Evolutionary conservation across 495 filamentous ascomycete species (phyloP).

Genomic region (Hypoxylon rickii): DNA sequence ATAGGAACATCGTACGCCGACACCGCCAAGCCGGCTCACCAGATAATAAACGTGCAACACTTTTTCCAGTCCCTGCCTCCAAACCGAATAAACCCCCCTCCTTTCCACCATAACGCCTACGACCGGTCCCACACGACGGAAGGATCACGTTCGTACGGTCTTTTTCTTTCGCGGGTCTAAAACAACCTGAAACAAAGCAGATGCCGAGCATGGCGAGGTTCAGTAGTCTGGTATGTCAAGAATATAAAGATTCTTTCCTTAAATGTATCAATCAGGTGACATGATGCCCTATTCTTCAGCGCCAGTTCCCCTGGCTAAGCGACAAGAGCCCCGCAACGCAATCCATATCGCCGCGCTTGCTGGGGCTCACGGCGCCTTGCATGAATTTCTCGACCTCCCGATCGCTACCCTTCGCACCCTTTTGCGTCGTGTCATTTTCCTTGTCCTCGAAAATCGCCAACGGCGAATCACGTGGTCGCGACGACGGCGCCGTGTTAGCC

Average conservation of each 20-base stretch:
- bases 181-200: too few species aligned
- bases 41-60: neutral
- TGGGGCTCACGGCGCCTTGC: constrained; percentile 61
- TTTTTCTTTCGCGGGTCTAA: too few species aligned
- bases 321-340: constrained; percentile 78
- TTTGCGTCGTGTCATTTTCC: constrained; percentile 12
- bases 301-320: constrained; percentile 64
- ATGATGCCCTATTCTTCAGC: constrained; percentile 32
- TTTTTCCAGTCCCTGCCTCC: constrained; percentile 4
- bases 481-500: constrained; percentile 41
- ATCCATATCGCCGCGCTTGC: constrained; percentile 69
- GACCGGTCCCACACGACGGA: neutral
- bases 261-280: too few species aligned
- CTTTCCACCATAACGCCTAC: constrained; percentile 10
- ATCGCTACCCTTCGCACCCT: constrained; percentile 14
- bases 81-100: neutral
- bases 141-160: neutral
- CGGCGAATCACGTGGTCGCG: constrained; percentile 17
- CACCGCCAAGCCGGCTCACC: too few species aligned
- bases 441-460: constrained; percentile 51
- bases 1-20: too few species aligned
- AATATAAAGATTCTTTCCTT: too few species aligned
- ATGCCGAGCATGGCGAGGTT: too few species aligned
- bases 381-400: constrained; percentile 73
- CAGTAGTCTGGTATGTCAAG: too few species aligned